Percentiles rank a stretch among this genome's conserved stretches.
These are phyloP conservation scores for Fusarium pseudonygamai DNA, from an alignment of 2,329 filamentous ascomycete genomes.

Conservation along the genomic window DNA sequence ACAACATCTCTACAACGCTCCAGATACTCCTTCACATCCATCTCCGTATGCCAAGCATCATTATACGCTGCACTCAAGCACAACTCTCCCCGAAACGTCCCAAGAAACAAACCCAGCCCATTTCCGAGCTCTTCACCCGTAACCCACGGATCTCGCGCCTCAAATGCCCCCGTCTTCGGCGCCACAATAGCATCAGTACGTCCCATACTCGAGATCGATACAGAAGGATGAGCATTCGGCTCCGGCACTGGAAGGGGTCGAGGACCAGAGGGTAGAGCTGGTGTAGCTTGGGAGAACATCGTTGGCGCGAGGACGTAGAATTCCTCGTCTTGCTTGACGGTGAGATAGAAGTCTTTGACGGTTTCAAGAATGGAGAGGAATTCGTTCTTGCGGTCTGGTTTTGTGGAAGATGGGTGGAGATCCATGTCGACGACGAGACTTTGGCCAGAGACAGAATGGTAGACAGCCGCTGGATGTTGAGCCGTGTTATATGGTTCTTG, in stretches of 20 bases:
- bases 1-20: conserved; percentile 29
- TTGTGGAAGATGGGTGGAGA: neutral
- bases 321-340: conserved; percentile 44
- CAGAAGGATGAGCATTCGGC: conserved; percentile 41
- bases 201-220: conserved; percentile 49
- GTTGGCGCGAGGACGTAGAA: conserved; percentile 41
- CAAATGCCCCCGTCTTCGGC: conserved; percentile 40
- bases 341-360: conserved; percentile 44
- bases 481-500: conserved; percentile 33
- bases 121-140: conserved; percentile 56
- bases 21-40: conserved; percentile 35
- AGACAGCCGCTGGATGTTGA: conserved; percentile 42
- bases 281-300: conserved; percentile 34
- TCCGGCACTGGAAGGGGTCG: conserved; percentile 35
- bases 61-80: conserved; percentile 54
- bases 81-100: conserved; percentile 49
- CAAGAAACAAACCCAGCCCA: conserved; percentile 52
- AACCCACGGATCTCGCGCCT: conserved; percentile 52
- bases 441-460: conserved; percentile 45
- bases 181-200: conserved; percentile 48
- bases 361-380: conserved; percentile 39
- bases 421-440: conserved; percentile 43
- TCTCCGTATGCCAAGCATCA: conserved; percentile 52
- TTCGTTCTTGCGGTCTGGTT: neutral
- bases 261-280: conserved; percentile 13